Evolutionary conservation across 208 protist species (phyloP).

Genomic region (Trichomonas gallinae): DNA sequence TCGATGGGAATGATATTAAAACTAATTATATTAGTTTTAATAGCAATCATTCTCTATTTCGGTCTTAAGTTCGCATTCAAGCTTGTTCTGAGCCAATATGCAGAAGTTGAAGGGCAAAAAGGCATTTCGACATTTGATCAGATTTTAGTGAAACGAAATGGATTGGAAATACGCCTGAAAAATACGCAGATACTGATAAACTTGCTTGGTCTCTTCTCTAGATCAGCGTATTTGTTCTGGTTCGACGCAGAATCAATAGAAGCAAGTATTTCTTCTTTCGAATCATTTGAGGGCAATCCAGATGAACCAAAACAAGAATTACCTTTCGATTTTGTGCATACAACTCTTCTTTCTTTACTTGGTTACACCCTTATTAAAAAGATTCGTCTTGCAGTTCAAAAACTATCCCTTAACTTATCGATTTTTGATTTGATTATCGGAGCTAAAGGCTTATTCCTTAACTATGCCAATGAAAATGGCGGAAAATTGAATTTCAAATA

Average conservation of each 20-base stretch:
- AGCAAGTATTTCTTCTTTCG: background rate
- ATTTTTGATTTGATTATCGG: background rate
- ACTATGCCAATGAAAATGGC: background rate
- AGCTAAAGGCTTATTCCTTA: background rate
- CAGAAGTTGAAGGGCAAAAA: background rate
- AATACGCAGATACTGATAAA: background rate
- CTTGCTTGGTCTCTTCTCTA: background rate
- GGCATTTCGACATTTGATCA: background rate
- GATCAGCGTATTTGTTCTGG: background rate
- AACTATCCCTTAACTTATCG: background rate
- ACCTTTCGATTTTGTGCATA: background rate
- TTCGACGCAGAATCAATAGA: background rate
- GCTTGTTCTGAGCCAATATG: background rate
- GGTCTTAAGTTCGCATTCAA: background rate
- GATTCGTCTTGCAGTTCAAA: background rate
- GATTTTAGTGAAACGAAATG: background rate
- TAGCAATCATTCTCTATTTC: background rate
- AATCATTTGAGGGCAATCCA: background rate
- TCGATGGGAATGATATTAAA: background rate
- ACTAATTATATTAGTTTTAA: background rate
- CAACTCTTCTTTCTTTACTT: background rate
- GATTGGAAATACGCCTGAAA: background rate
- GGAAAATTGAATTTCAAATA: background rate
- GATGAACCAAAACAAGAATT: background rate
- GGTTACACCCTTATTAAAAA: background rate